Evolutionary conservation across 768 basidiomycete genomes (phyloP), one percentile per base, ranked within the genome.

Genomic region (Boletus tylopilopsis): DNA sequence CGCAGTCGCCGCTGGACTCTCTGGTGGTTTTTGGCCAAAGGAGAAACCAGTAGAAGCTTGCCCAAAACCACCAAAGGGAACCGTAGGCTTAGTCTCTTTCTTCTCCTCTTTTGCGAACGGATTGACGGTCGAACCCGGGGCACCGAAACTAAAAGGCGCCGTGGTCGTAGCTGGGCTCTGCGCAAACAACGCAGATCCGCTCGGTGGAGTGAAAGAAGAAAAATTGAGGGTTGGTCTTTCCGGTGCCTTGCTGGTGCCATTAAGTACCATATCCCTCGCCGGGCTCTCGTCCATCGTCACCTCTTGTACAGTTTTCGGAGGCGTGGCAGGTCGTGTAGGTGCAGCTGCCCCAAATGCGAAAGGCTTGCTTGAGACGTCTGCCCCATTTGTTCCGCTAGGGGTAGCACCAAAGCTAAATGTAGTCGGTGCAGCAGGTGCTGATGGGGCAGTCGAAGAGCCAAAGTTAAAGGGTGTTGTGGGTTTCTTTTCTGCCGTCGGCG

Each of bases 251-350:
- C 54, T 30, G 27, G 36, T 54, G 15, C 69, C 69, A 51, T 75
- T 79, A 21, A 68, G 54, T 41, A 78, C 77, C 59, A 80, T 68
- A 9, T 84, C 84, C 50, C 86, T 75, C 3, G 78, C 81, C 1
- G 88, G 88, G 56, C 88, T 90, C 66, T 90, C 88, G 34, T 90
- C 88, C 88, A 90, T 90, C 48, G 69, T 78, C 55, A 85, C 78
- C 51, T 87, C 87, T 42, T 82, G 76, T 38, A 82, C 84, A 29
- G 73, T 71, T 49, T 73, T 80, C 3, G 87, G 87, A 10, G 86
- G 85, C 0, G 86, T 88, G 6, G 72, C 68, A n/a, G 85, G 74
- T 19, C 83, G 73, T 23, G 72, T 64, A 37, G 66, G 38, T 11
- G 69, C 55, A 12, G 74, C 49, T 27, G 69, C 53, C 29, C 80